Conservation (phyloP, 2,329 filamentous ascomycete genomes). For the Colletotrichum euphorbiae region DNA sequence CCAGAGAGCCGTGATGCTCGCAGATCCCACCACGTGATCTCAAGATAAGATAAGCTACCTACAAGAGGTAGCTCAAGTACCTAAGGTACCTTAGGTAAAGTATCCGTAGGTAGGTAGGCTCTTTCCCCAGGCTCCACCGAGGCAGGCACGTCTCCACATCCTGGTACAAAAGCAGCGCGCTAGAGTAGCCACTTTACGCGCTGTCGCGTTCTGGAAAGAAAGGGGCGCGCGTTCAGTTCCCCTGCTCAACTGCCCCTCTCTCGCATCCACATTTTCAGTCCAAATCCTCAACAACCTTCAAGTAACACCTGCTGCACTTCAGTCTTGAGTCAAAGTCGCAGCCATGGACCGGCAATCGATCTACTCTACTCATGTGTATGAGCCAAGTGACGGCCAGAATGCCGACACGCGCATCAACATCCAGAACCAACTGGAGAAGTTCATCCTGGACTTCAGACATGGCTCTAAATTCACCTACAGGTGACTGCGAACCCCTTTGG, state of each 20-base stretch:
- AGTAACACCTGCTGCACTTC: slow-evolving; percentile 9
- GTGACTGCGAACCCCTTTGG: slow-evolving; percentile 47
- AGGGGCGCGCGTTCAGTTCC: slow-evolving; percentile 33
- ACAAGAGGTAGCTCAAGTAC: no score
- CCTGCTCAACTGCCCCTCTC: slow-evolving; percentile 36
- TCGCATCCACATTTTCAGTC: slow-evolving; percentile 36
- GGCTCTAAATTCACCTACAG: slow-evolving; percentile 96
- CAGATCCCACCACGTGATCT: not conserved
- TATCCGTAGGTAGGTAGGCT: no score
- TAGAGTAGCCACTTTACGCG: slow-evolving; percentile 39
- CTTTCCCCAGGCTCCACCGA: not conserved
- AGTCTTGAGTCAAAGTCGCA: slow-evolving; percentile 3
- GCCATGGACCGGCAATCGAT: slow-evolving; percentile 88
- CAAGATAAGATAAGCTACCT: slow-evolving; percentile 20
- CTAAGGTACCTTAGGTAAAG: no score
- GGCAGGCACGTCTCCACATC: not conserved
- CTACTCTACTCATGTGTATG: slow-evolving; percentile 86
- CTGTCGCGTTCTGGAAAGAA: slow-evolving; percentile 9
- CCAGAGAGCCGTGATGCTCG: slow-evolving; percentile 19
- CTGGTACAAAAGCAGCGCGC: not conserved
- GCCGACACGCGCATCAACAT: slow-evolving; percentile 78
- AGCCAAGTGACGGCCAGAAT: slow-evolving; percentile 71
- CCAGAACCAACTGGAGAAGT: slow-evolving; percentile 85
- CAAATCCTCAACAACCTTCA: slow-evolving; percentile 31
- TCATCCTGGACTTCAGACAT: slow-evolving; percentile 92